Evolutionary conservation across 2,329 filamentous ascomycete genomes (phyloP).

Genomic region (Verticillium isaacii): DNA sequence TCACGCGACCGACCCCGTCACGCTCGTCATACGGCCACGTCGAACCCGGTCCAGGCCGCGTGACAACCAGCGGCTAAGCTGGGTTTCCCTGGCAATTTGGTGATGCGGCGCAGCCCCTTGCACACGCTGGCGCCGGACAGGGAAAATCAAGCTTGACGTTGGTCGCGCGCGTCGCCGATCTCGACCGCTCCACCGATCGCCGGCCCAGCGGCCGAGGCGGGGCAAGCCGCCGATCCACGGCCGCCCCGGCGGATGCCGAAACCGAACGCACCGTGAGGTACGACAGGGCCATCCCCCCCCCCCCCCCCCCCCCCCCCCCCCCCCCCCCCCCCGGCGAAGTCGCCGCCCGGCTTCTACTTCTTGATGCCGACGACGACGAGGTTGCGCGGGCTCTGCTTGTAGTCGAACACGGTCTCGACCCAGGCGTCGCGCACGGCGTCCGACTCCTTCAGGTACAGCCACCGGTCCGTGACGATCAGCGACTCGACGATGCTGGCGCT

Average conservation of each 20-base stretch:
- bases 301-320: too few relatives aligned
- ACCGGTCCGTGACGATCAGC: slow-evolving; percentile 84
- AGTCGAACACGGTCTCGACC: slow-evolving; percentile 94
- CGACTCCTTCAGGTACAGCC: slow-evolving; percentile 74
- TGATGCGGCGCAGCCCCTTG: neutral
- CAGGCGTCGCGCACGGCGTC: slow-evolving; percentile 69
- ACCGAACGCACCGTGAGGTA: too few relatives aligned
- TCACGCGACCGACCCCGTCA: neutral
- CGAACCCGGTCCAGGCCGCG: neutral
- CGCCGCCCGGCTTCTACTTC: slow-evolving; percentile 29
- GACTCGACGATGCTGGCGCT: slow-evolving; percentile 86
- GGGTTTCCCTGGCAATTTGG: too few relatives aligned
- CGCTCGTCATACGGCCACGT: neutral
- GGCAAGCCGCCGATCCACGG: neutral
- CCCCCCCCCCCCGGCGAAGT: too few relatives aligned
- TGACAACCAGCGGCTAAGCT: too few relatives aligned
- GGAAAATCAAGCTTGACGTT: neutral
- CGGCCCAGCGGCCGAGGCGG: neutral
- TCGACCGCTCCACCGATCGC: neutral
- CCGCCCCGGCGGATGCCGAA: too few relatives aligned
- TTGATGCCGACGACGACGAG: slow-evolving; percentile 91
- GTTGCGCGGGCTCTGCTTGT: slow-evolving; percentile 79
- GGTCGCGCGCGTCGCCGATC: neutral
- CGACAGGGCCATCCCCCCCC: too few relatives aligned
- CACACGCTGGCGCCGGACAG: neutral